Base-by-base conservation (phyloP, 2,329 filamentous ascomycete species). In the Helotiales sp. region DNA sequence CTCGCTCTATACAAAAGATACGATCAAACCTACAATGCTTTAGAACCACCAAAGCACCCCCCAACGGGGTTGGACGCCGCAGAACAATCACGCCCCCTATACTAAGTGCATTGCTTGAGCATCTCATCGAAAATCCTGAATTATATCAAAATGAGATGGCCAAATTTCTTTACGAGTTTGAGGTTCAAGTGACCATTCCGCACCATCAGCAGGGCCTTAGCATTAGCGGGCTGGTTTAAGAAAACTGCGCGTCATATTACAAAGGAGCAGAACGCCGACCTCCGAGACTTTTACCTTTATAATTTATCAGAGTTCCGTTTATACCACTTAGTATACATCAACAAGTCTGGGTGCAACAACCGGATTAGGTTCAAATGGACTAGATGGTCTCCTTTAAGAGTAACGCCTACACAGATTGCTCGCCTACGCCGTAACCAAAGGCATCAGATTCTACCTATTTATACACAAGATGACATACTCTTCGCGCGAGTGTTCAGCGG, bases 291-390 rank as follows among this genome's bases (percentile, higher is more conserved):
- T 28, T 79, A 80, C 68, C 71, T 77, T 22, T 64, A 79, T 67
- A 75, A 76, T 6, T 50, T 79, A 20, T 78, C 76, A 3, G 65
- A 70, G 1, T 78, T 78, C 61, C 65, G 68, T 13, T 78, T 75
- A 0, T 77, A 78, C 63, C 74, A 80, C 22, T 69, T 79, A 11
- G 74, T 81, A 8, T 80, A 72, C 61, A 71, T 79, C 30, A 76
- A 80, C 65, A 74, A 81, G 70, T 80, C 79, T 65, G 75, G 78
- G 2, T 79, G 72, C 69, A 75, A 81, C 66, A 80, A 77, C 66
- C 71, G 72, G 20, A 71, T 75, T 67, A 75, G 78, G 6, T 78
- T 76, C 67, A 72, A 79, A 57, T 71, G 76, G 8, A 79, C 70
- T 8, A 75, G 75, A 2, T 82, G 76, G 80, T 76, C 78, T 64